phyloP scores from a whole-genome alignment of 1,284 basidiomycete species.

The Xerocomus minutiporus region DNA sequence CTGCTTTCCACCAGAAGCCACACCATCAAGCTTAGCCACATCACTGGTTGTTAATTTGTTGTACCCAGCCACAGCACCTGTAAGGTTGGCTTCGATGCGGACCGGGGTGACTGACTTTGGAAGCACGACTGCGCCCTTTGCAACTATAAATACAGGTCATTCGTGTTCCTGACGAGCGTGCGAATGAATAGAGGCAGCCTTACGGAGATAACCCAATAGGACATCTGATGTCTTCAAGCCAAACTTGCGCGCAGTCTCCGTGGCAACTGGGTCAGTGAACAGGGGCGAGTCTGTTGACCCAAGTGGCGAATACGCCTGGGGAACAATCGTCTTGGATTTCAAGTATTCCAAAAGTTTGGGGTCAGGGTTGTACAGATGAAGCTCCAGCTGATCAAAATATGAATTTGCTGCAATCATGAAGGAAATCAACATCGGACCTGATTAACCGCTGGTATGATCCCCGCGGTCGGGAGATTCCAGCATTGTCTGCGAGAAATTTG shows the following conservation, averaged over 20 bases:
- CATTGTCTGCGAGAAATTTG: slow-evolving; percentile 65
- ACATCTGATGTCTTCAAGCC: slow-evolving; percentile 57
- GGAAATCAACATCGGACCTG: slow-evolving; percentile 41
- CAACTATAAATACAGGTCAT: slow-evolving; percentile 37
- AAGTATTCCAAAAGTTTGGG: slow-evolving; percentile 67
- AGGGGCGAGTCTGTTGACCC: slow-evolving; percentile 71
- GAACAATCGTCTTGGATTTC: slow-evolving; percentile 62
- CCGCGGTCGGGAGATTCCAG: slow-evolving; percentile 52
- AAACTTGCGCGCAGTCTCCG: slow-evolving; percentile 62
- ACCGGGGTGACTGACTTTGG: slow-evolving; percentile 74
- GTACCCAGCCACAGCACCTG: slow-evolving; percentile 46
- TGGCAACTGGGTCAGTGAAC: slow-evolving; percentile 62
- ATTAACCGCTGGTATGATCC: slow-evolving; percentile 57
- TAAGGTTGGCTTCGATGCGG: slow-evolving; percentile 70
- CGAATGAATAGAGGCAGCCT: slow-evolving; percentile 22
- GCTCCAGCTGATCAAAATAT: slow-evolving; percentile 49
- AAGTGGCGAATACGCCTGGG: slow-evolving; percentile 82
- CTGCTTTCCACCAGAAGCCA: slow-evolving; percentile 71
- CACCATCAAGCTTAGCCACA: slow-evolving; percentile 56
- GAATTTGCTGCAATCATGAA: slow-evolving; percentile 7
- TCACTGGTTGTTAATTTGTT: slow-evolving; percentile 57
- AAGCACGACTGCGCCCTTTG: slow-evolving; percentile 62
- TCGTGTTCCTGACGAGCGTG: slow-evolving; percentile 5
- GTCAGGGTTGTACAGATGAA: slow-evolving; percentile 77
- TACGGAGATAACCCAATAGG: slow-evolving; percentile 63